phyloP scores from a whole-genome alignment of 768 basidiomycete species.

The Rhodotorula sphaerocarpa region DNA sequence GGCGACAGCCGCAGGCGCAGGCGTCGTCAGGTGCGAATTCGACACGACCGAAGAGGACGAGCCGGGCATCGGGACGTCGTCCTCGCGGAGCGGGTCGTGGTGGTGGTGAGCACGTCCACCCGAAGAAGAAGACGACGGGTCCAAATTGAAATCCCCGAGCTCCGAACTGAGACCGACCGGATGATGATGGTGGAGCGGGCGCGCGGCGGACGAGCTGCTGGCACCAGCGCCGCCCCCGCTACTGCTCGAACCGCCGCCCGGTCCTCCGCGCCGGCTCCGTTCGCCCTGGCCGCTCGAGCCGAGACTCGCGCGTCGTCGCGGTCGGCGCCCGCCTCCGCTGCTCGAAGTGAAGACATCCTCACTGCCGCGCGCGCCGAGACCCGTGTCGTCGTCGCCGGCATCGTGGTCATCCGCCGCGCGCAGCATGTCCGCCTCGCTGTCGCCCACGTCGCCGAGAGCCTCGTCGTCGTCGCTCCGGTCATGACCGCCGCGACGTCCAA shows the following conservation, averaged over 20 bases:
- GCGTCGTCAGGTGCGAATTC: slow-evolving; percentile 8
- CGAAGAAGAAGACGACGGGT: slow-evolving; percentile 7
- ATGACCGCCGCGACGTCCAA: not conserved
- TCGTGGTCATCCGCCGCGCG: slow-evolving; percentile 2
- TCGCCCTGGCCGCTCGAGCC: not conserved
- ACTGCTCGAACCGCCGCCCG: not conserved
- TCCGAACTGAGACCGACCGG: slow-evolving; percentile 25
- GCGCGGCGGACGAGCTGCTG: slow-evolving; percentile 2
- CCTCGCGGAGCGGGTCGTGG: slow-evolving; percentile 11
- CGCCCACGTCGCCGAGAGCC: not conserved
- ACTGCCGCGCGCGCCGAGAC: not conserved
- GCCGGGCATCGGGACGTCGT: not conserved
- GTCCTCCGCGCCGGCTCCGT: not conserved
- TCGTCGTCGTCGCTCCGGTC: not conserved
- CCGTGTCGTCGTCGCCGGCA: not conserved
- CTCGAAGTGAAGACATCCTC: slow-evolving; percentile 6
- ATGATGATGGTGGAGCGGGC: slow-evolving; percentile 20
- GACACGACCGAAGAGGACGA: slow-evolving; percentile 7
- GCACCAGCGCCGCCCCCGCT: not conserved
- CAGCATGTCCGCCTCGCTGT: not conserved
- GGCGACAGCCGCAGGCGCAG: not conserved
- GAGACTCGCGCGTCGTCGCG: not conserved
- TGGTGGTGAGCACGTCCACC: not conserved
- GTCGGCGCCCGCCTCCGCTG: not conserved
- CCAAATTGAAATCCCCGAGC: slow-evolving; percentile 24